Base-by-base conservation (phyloP, 139 green algal species). In the Trebouxia sp. region DNA sequence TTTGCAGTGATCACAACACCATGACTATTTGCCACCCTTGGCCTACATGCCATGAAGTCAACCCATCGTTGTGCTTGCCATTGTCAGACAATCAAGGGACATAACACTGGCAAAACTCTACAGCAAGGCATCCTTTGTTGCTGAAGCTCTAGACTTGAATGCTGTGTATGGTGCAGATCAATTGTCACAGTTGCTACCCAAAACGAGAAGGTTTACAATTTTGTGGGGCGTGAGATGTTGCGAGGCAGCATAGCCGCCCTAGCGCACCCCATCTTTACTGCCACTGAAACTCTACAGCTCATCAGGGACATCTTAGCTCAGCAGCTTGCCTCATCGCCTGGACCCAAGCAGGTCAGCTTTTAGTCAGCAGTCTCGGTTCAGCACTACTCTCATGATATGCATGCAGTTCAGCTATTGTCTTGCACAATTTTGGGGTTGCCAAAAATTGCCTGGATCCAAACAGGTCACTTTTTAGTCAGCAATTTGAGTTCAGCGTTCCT, bases 261-360 rank as follows among this genome's bases (percentile, higher is more conserved):
- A 41, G 80, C 78, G 15, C 37, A 42, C 5, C 32, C 66, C 66
- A 39, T 42, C 55, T 32, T 39, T 37, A 37, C n/a, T 47, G 70
- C 35, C 1, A 81, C 85, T 17, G 87, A 95, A 30, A 75, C 93
- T n/a, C 81, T 95, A 55, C 66, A 69, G 3, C 85, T 95, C 30
- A 72, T 93, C 20, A 80, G 89, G 8, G 82, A 88, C 48, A 88
- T 94, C 30, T 65, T 94, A 50, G 78, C 83, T 42, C 77, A 83
- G 75, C 82, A 91, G 58, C 47, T 87, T 30, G 48, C 56, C 20
- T 51, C 67, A 0, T 66, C 48, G 67, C 55, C 70, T 75, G 28
- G 76, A 14, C 38, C 76, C 55, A 47, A 45, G 15, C 43, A 82
- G 81, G 80, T 83, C 53, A 39, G 14, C 30, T 0, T 41, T 14